Evolutionary conservation across 495 filamentous ascomycete species (phyloP), one percentile per base, ranked within the genome.

Genomic region (Aspergillus avenaceus): DNA sequence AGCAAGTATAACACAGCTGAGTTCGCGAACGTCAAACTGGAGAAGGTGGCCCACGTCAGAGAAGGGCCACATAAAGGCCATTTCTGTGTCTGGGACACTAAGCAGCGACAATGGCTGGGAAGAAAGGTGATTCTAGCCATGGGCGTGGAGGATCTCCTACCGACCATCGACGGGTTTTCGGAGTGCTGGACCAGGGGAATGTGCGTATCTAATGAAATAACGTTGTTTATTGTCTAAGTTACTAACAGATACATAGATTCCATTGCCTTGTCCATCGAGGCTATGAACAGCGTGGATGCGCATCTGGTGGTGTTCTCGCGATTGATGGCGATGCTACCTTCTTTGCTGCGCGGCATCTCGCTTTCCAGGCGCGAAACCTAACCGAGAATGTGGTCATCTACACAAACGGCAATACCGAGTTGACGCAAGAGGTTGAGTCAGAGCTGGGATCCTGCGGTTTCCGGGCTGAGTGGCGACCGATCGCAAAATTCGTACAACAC

Each of bases 191-290:
- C 44, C 0, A 41, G 27, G 3, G 52, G 47, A 0, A 64, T 70
- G 65, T 68, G 60, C 52, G 59, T 52, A 24, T 31, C 13, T 8
- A 7, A 24, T 46, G 7, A 28, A 5, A 18, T 26, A 9, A 8
- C n/a, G 1, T 47, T 41, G 18, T 32, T 18, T 12, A 55, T 56
- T 18, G n/a, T 34, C 22, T 0, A n/a, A n/a, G n/a, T 24, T 38
- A 19, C 41, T 45, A 42, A 32, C n/a, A 36, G 28, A 43, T 22
- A 50, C 12, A 11, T 26, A 77, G 66, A 16, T 75, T 65, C 45
- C 74, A 73, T 50, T 77, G 71, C 46, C 64, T 80, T 4, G 77
- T 75, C 61, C 77, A 67, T 49, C 54, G 74, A 48, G 72, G 73
- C 11, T 76, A 66, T 53, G 73, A 80, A 55, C 63, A 74, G 31